Evolutionary conservation across 1,139 yeast genomes (phyloP), one percentile per base, ranked within the genome.

Genomic region (Taiozyma sp.): DNA sequence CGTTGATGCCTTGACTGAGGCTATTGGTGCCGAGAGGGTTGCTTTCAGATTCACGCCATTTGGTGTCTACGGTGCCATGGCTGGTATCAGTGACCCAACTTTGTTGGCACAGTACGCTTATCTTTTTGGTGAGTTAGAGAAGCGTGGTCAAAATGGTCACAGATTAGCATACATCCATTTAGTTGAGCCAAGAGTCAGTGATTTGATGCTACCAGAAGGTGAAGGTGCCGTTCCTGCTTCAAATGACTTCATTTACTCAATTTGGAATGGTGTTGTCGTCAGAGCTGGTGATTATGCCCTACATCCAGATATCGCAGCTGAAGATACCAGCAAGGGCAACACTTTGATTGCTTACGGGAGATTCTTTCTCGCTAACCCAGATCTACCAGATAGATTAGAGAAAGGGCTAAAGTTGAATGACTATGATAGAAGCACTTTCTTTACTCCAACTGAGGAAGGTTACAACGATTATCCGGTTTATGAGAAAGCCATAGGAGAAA

Each of bases 331-430:
- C 5, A 54, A 56, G 40, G 56, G 62, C 23, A 64, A 72, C 47
- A 70, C 78, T 3, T 52, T 76, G 47, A 65, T 76, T 47, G 81
- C 75, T 1, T 68, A 74, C 53, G 80, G 81, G 28, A 67, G 82
- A 50, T 66, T 65, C 49, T 78, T 69, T 57, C 75, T 76, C 42
- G 63, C 81, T 24, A 79, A 77, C 58, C 83, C 83, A 1, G 83
- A 78, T 57, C 62, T 79, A 34, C 70, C 72, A 14, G 60, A 65
- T 23, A 67, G 78, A 52, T 59, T 78, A 49, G 67, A 69, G 53
- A 57, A 70, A 45, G 72, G 70, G 32, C 56, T 47, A 54, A 62
- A 57, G 49, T 65, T 57, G 49, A 67, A 61, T 44, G 54, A 62
- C 24, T 72, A 71, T 52, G 60, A 69, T 48, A 59, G 76, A 53